These are phyloP conservation scores for Naumovozyma baii DNA, from an alignment of 805 yeast genomes.

Conservation along the genomic window DNA sequence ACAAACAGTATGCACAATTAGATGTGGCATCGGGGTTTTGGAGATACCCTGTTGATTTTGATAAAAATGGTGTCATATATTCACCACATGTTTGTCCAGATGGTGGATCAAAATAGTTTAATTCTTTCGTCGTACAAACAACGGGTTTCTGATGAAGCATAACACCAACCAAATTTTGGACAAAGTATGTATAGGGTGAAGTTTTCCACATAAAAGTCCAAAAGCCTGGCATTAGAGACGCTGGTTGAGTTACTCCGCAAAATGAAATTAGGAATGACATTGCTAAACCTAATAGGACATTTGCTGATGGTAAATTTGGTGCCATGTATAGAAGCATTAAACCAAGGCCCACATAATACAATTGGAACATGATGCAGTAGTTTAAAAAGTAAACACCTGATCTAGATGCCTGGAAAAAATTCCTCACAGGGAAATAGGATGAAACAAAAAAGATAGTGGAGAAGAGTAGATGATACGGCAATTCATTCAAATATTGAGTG, in stretches of 20 bases:
- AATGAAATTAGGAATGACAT: conserved; percentile 29
- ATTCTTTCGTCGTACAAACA: conserved; percentile 30
- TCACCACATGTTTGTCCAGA: conserved; percentile 18
- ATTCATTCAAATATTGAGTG: conserved; percentile 29
- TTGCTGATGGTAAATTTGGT: conserved; percentile 23
- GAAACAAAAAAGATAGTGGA: conserved; percentile 29
- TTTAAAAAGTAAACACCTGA: conserved; percentile 45
- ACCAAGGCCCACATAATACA: conserved; percentile 35
- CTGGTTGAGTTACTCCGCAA: conserved; percentile 34
- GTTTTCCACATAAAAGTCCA: conserved; percentile 36
- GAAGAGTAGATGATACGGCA: conserved; percentile 28
- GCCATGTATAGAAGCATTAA: conserved; percentile 25
- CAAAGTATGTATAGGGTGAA: conserved; percentile 36
- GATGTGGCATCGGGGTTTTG: conserved; percentile 31
- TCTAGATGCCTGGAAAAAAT: conserved; percentile 25
- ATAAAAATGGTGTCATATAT: conserved; percentile 15
- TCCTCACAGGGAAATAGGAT: conserved; percentile 34
- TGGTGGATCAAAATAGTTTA: conserved; percentile 15
- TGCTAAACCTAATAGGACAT: conserved; percentile 17
- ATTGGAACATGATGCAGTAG: conserved; percentile 35
- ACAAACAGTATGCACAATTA: conserved; percentile 49
- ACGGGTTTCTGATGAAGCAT: conserved; percentile 40
- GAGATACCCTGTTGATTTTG: conserved; percentile 18
- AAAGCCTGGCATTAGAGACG: conserved; percentile 32
- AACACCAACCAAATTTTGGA: conserved; percentile 39